These are phyloP conservation scores for Corymbia maculata DNA, from an alignment of 345 rosid species.

Conservation along the genomic window DNA sequence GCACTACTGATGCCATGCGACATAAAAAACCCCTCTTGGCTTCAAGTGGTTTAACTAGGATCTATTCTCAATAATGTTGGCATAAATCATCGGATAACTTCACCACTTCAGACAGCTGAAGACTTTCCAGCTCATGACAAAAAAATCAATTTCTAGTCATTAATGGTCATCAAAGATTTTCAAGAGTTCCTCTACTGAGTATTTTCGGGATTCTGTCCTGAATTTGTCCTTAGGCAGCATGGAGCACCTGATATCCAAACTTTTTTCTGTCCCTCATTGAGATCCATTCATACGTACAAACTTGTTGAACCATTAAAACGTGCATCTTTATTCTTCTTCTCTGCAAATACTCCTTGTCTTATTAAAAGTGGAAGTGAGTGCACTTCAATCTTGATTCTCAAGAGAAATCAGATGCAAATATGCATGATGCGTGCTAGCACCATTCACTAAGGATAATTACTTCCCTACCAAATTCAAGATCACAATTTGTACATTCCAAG, in stretches of 20 bases:
- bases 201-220: neutral
- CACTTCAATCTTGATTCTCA: no score
- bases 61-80: neutral
- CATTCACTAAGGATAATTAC: no score
- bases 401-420: no score
- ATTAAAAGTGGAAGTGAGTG: no score
- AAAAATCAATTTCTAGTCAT: neutral
- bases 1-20: neutral
- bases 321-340: no score
- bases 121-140: neutral
- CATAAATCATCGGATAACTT: neutral
- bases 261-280: neutral
- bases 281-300: neutral
- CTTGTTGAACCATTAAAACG: no score
- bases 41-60: neutral
- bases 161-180: neutral
- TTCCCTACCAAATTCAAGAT: neutral
- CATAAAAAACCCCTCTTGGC: neutral
- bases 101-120: neutral
- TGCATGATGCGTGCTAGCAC: no score
- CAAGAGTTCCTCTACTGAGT: neutral
- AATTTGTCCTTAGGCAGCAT: no score
- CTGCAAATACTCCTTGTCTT: no score
- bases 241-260: no score
- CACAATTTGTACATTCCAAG: neutral